These are phyloP conservation scores for Musa itinerans DNA, from an alignment of 176 grass and related monocot genomes.

Conservation along the genomic window DNA sequence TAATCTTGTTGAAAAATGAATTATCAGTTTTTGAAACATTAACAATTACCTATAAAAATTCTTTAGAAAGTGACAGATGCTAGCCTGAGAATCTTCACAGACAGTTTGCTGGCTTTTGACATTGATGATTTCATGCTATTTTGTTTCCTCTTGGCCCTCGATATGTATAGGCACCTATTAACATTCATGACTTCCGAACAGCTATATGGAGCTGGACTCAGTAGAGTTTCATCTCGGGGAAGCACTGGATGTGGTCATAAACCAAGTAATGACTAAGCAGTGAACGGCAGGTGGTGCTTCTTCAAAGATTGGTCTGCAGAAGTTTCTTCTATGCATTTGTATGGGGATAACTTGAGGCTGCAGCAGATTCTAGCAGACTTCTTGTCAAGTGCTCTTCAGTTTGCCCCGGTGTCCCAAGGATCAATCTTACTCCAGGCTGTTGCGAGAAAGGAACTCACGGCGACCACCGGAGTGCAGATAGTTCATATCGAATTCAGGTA, in stretches of 20 bases:
- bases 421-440: constrained; percentile 66
- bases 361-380: constrained; percentile 88
- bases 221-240: constrained; percentile 76
- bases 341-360: background rate
- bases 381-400: constrained; percentile 65
- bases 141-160: background rate
- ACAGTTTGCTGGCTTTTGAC: background rate
- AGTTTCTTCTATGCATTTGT: constrained; percentile 66
- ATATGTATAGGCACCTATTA: background rate
- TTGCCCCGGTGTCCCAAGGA: constrained; percentile 53
- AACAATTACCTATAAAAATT: too few species aligned
- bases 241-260: constrained; percentile 65
- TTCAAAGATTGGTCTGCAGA: constrained; percentile 75
- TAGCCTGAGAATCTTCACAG: too few species aligned
- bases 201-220: constrained; percentile 76
- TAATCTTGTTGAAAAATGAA: too few species aligned
- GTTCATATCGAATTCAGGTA: constrained; percentile 97
- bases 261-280: constrained; percentile 80
- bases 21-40: too few species aligned
- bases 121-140: background rate
- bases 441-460: constrained; percentile 65
- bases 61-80: too few species aligned
- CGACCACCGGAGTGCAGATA: constrained; percentile 59
- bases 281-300: constrained; percentile 52
- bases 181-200: constrained; percentile 19